Base-by-base conservation (phyloP, 129 eudicot species). In the Smallanthus sonchifolius region DNA sequence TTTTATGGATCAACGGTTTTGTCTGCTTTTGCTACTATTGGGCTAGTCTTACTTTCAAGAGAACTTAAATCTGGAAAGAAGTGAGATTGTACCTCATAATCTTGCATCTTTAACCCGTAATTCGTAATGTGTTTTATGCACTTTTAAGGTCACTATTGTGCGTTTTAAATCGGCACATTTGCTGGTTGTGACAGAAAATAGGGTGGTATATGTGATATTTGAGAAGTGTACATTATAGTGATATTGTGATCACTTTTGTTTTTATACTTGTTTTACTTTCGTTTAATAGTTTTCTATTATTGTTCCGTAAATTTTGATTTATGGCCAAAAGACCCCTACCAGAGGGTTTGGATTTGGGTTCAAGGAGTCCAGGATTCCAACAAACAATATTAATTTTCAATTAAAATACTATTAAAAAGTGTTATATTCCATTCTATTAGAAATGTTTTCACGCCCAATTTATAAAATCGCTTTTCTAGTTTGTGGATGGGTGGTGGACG, bases 1-100 rank as follows among this genome's bases (percentile, higher is more conserved):
- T 87, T 72, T 81, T 92, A 92, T 55, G 70, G 86, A 62, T 92
- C 95, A 3, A 79, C 98, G 6, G 24, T 86, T 75, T 69, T 92
- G 81, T 92, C 95, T 4, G 92, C 73, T 38, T 82, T 87, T 37
- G 76, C 98, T 7, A 63, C 88, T 57, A 19, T 83, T 2, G 95
- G 96, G 75, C 87, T 92, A 44, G 62, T 84, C 56, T 75, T 92
- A 15, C 89, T 87, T 49, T 85, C 82, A 42, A 73, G 77, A 65
- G 83, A 86, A 54, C 88, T 90, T 14, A 87, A 86, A 73, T 81
- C 96, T 2, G 80, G 84, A 74, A 78, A 69, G 9, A 84, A 87
- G 83, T 87, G 83, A 87, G 78, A 20, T 56, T n/a, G n/a, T 28
- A 70, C 60, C 47, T 57, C 13, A 57, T 51, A 15, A 67, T 15